Base-by-base conservation (phyloP, 2,329 filamentous ascomycete species). In the Beauveria australis region DNA sequence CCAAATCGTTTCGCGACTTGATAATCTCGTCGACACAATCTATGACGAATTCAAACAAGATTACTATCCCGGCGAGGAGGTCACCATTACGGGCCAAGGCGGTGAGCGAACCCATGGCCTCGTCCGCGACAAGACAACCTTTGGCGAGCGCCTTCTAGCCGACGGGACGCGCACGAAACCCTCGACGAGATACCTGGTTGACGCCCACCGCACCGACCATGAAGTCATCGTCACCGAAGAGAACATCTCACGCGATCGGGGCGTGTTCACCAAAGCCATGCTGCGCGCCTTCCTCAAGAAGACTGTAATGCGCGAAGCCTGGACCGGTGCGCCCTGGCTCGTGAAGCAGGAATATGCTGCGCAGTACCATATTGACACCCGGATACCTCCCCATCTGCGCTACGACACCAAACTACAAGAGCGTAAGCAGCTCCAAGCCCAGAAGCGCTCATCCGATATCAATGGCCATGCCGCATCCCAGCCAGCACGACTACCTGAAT, bases 311-410 rank as follows among this genome's bases (percentile, higher is more conserved):
- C 81, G 93, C 63, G 94, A 97, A 69, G 85, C 91, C 4, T 97
- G 92, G 91, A 93, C 87, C 63, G 93, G 93, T n/a, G 94, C 94
- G 0, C 93, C 94, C 0, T 99, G 94, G 94, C 78, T 96, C 60
- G 93, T 97, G 19, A 97, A 95, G 75, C 83, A 89, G 41, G 87
- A 91, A 59, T 86, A 96, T 62, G 94, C 94, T 1, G 84, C 85
- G 51, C 82, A 87, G 64, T 96, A 94, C 73, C 87, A 91, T 64
- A 94, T 99, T 64, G 88, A 91, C 63, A 92, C 86, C n/a, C 86
- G 91, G 58, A 85, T 97, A 14, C 94, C 94, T 7, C 82, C 86
- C 56, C 88, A 95, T 69, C 79, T 96, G 18, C 87, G 88, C 58
- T 88, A 95, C 71, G 91, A 93, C 65, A 89, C 84, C 64, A 92